Conservation (phyloP, 2,329 filamentous ascomycete species). For the Remersonia thermophila region DNA sequence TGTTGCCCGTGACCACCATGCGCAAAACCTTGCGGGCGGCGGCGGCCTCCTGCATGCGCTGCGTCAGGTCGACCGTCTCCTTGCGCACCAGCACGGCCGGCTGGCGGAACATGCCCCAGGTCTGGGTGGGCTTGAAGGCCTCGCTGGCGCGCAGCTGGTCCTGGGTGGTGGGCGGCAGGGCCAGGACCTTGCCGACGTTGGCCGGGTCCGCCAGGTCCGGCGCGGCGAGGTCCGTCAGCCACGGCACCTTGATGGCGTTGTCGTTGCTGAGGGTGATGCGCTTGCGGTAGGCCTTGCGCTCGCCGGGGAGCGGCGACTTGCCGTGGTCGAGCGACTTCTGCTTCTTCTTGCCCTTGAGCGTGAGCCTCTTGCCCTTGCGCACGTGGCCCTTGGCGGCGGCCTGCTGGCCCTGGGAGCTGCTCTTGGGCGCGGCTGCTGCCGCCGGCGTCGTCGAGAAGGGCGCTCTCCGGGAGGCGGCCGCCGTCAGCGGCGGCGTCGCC, state of each 20-base stretch:
- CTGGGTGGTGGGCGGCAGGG: slow-evolving; percentile 55
- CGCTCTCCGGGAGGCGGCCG: slow-evolving; percentile 24
- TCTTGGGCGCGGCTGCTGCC: background rate
- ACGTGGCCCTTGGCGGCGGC: slow-evolving; percentile 11
- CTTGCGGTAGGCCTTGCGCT: slow-evolving; percentile 79
- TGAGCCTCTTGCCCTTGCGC: slow-evolving; percentile 30
- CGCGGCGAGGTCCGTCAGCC: slow-evolving; percentile 47
- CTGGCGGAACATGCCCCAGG: slow-evolving; percentile 73
- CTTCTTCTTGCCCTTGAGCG: slow-evolving; percentile 31
- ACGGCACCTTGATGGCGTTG: slow-evolving; percentile 70
- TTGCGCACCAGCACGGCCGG: slow-evolving; percentile 67
- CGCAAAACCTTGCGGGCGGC: slow-evolving; percentile 43
- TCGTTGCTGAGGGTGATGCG: slow-evolving; percentile 86
- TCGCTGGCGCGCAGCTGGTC: slow-evolving; percentile 74
- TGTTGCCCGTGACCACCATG: slow-evolving; percentile 60
- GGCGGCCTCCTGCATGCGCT: slow-evolving; percentile 45
- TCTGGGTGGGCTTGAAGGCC: slow-evolving; percentile 83
- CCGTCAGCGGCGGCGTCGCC: no score
- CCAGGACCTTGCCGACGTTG: slow-evolving; percentile 54
- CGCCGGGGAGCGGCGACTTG: slow-evolving; percentile 56
- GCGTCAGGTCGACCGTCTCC: slow-evolving; percentile 64
- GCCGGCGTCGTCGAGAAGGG: slow-evolving; percentile 32
- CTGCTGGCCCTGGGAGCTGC: no score
- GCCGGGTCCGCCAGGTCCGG: slow-evolving; percentile 41
- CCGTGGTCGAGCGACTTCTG: slow-evolving; percentile 32